These are phyloP conservation scores for Aureobasidium vineae DNA, from an alignment of 2,329 filamentous ascomycete genomes.

Conservation along the genomic window DNA sequence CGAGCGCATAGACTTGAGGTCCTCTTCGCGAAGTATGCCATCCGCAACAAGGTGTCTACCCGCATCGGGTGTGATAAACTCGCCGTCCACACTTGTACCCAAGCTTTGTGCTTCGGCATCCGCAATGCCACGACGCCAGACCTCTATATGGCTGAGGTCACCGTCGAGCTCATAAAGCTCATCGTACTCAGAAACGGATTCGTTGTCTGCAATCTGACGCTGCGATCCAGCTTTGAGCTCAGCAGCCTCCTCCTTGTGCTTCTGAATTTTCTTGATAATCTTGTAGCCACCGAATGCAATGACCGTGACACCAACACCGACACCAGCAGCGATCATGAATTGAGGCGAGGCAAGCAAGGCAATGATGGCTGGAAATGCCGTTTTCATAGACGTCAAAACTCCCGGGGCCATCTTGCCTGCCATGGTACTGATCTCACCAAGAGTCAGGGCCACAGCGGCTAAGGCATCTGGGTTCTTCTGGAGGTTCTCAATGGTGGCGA, in stretches of 20 bases:
- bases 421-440: slow-evolving; percentile 85
- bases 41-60: slow-evolving; percentile 46
- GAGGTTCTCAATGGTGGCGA: slow-evolving; percentile 74
- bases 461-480: slow-evolving; percentile 86
- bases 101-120: slow-evolving; percentile 54
- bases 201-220: slow-evolving; percentile 35
- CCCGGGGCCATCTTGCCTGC: slow-evolving; percentile 80
- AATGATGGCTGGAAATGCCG: slow-evolving; percentile 79
- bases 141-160: slow-evolving; percentile 59
- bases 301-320: slow-evolving; percentile 88
- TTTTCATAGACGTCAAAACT: slow-evolving; percentile 72
- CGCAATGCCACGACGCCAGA: slow-evolving; percentile 63
- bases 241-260: slow-evolving; percentile 41
- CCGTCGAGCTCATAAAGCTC: slow-evolving; percentile 56
- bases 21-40: slow-evolving; percentile 49
- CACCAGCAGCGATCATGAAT: slow-evolving; percentile 87
- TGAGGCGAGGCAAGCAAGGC: slow-evolving; percentile 84
- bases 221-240: slow-evolving; percentile 31
- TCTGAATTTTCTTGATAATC: slow-evolving; percentile 83
- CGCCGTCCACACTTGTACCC: slow-evolving; percentile 63
- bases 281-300: slow-evolving; percentile 97
- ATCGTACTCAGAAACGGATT: slow-evolving; percentile 45
- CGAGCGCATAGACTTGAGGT: slow-evolving; percentile 49
- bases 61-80: slow-evolving; percentile 62
- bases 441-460: slow-evolving; percentile 85